These are phyloP conservation scores for Ophiostoma pallidulum DNA, from an alignment of 2,329 filamentous ascomycete genomes.

Conservation along the genomic window DNA sequence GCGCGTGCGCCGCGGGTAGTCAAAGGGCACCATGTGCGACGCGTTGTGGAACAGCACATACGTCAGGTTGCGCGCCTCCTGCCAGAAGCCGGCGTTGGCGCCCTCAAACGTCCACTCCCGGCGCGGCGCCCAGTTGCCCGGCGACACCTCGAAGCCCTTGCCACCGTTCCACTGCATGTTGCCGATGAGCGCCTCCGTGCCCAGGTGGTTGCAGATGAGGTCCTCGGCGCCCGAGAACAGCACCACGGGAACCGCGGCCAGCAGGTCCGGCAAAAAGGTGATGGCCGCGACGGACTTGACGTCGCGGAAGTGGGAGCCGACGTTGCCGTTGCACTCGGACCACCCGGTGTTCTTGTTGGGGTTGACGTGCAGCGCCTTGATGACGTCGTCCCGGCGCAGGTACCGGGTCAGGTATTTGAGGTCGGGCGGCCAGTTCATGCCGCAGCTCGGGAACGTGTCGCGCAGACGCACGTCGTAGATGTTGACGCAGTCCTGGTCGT, in stretches of 20 bases:
- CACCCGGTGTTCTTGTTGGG: slow-evolving; percentile 76
- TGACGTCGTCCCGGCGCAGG: slow-evolving; percentile 71
- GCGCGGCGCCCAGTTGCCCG: slow-evolving; percentile 84
- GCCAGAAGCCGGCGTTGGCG: slow-evolving; percentile 81
- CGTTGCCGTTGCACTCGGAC: slow-evolving; percentile 78
- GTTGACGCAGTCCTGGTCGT: slow-evolving; percentile 62
- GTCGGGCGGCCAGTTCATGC: slow-evolving; percentile 97
- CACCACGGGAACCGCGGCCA: slow-evolving; percentile 67
- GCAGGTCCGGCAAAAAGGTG: slow-evolving; percentile 64
- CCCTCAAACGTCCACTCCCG: slow-evolving; percentile 91
- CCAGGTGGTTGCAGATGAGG: slow-evolving; percentile 93
- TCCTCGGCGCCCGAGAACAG: slow-evolving; percentile 93
- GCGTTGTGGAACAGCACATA: slow-evolving; percentile 94
- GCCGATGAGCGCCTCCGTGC: slow-evolving; percentile 83
- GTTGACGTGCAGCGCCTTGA: slow-evolving; percentile 72
- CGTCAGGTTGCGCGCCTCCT: slow-evolving; percentile 87
- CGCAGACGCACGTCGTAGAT: slow-evolving; percentile 93
- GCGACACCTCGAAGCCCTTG: slow-evolving; percentile 79
- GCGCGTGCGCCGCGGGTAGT: slow-evolving; percentile 73
- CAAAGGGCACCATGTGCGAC: slow-evolving; percentile 97
- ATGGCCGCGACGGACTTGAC: slow-evolving; percentile 64
- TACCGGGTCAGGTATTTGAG: slow-evolving; percentile 70
- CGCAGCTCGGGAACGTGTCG: slow-evolving; percentile 74
- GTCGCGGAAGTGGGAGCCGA: slow-evolving; percentile 61
- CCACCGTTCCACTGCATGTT: slow-evolving; percentile 88